Evolutionary conservation across 2,329 filamentous ascomycete genomes (phyloP), one percentile per base, ranked within the genome.

Genomic region (Phymatotrichopsis omnivora): DNA sequence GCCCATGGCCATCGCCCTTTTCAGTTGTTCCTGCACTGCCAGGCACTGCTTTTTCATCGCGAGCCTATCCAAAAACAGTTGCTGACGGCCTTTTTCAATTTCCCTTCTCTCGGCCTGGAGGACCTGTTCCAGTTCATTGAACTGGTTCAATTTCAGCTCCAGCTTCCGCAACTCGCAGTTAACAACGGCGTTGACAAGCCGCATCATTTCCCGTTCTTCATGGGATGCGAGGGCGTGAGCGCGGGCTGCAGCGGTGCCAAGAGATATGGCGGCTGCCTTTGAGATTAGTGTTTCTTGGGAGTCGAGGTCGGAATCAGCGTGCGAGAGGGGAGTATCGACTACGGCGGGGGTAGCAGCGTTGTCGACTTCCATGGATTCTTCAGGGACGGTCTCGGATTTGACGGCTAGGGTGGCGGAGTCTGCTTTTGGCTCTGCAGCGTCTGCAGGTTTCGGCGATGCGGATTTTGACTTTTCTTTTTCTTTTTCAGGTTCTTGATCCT

Each of bases 81-180:
- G 84, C 63, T 96, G 87, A 23, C 89, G 78, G 30, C 84, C 85
- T 46, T 87, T 78, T 65, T 98, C 91, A 17, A 98, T 72, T 64
- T 98, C 91, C 49, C 87, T 77, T 49, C 89, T 80, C 68, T 98
- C 91, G 5, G 87, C 85, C 58, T 93, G 83, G 39, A 98, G 72
- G 33, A 95, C 80, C 14, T 83, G 75, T 65, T 98, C 91, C 74
- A 98, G 87, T 64, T 98, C 91, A 58, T 84, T 82, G 66, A 98
- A 98, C 63, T 96, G 93, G 60, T 85, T 80, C 49, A 98, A 73
- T 67, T 98, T 98, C 58, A 96, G 70, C 65, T 96, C 86, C 52
- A 96, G 78, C 67, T 98, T 98, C 61, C 94, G 82, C 25, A 96
- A 71, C n/a, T 85, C 89, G 10, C 93, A 73, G 61, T 98, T 98